phyloP scores from a whole-genome alignment of 2,329 filamentous ascomycete species.

The Verticillium longisporum region DNA sequence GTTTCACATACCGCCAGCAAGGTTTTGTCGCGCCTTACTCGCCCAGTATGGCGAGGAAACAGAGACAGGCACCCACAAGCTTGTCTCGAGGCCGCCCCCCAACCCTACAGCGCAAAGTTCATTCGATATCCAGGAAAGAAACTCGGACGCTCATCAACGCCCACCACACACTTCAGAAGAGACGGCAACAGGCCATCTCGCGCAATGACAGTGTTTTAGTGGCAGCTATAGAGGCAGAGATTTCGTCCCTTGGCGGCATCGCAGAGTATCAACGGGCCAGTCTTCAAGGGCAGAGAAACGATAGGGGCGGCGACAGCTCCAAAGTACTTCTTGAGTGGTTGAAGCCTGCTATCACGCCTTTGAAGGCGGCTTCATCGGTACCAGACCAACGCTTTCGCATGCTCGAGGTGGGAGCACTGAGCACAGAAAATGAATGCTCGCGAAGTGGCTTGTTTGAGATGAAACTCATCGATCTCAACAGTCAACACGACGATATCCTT shows the following conservation, averaged over 20 bases:
- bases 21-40: background rate
- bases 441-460: constrained; percentile 64
- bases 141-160: constrained; percentile 59
- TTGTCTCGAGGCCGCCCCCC: constrained; percentile 51
- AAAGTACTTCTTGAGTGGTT: constrained; percentile 59
- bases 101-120: constrained; percentile 35
- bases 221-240: constrained; percentile 40
- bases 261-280: constrained; percentile 61
- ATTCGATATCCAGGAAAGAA: constrained; percentile 57
- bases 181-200: constrained; percentile 45
- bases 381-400: constrained; percentile 42
- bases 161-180: constrained; percentile 60
- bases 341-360: constrained; percentile 21
- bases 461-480: constrained; percentile 83
- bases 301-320: constrained; percentile 62
- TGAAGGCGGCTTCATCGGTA: constrained; percentile 11
- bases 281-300: constrained; percentile 58
- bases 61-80: constrained; percentile 1
- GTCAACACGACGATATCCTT: constrained; percentile 71
- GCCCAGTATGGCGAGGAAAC: constrained; percentile 7
- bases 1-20: background rate
- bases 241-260: constrained; percentile 53
- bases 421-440: constrained; percentile 78
- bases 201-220: constrained; percentile 44
- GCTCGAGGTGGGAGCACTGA: constrained; percentile 86